Conservation (phyloP, 257 asterid species). For the Petunia secreta region DNA sequence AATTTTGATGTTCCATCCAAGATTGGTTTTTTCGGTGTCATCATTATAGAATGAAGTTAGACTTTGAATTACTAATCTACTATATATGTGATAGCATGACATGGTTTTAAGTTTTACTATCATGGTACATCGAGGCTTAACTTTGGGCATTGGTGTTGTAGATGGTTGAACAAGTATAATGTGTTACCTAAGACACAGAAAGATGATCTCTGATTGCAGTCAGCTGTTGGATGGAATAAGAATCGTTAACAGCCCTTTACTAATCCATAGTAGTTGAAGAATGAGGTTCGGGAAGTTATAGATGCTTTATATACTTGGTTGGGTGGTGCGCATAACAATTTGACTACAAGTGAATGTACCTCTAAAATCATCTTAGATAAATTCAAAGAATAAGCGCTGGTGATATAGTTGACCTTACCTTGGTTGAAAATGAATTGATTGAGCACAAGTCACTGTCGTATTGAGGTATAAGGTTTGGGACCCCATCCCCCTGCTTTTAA, state of each 20-base stretch:
- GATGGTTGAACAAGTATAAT: not conserved
- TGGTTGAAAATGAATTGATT: not conserved
- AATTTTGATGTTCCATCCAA: not conserved
- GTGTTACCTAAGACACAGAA: not conserved
- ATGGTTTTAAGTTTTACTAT: not conserved
- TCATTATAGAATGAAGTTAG: not conserved
- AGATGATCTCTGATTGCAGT: not conserved
- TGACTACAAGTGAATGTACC: not conserved
- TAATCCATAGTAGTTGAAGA: not conserved
- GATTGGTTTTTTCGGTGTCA: not conserved
- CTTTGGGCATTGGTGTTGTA: not conserved
- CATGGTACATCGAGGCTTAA: not conserved
- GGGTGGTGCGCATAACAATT: not conserved
- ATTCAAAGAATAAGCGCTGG: not conserved
- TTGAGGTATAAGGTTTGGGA: slow-evolving; percentile 7
- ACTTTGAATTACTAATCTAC: not conserved
- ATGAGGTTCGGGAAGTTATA: not conserved
- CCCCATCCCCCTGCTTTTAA: not conserved
- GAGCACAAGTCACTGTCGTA: not conserved
- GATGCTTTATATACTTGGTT: not conserved
- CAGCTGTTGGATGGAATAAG: not conserved
- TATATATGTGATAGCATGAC: not conserved
- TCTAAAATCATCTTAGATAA: not conserved
- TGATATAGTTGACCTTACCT: not conserved
- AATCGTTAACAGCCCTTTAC: not conserved